A percentile compares a stretch with the other conserved stretches of the same genome.
Evolutionary conservation across 2,329 filamentous ascomycete species (phyloP).

Genomic region (Clonostachys chloroleuca): DNA sequence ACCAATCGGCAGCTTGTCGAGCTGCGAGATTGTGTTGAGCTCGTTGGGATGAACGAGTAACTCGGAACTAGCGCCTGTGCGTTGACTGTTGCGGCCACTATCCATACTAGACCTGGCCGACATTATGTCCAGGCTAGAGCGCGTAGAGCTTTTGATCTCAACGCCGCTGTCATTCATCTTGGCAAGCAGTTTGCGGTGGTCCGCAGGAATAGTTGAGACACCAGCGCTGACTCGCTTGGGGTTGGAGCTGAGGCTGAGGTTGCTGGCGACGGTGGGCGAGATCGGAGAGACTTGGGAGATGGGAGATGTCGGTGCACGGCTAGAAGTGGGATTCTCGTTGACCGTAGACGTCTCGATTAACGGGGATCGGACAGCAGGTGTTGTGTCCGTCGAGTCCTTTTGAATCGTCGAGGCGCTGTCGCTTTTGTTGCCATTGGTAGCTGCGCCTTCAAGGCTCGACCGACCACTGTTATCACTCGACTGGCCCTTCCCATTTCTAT

Average conservation of each 20-base stretch:
- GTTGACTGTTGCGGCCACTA: slow-evolving; percentile 23
- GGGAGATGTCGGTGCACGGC: not conserved
- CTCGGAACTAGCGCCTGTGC: slow-evolving; percentile 26
- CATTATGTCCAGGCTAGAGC: slow-evolving; percentile 20
- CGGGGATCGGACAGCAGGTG: too few species aligned
- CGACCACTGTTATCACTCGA: too few species aligned
- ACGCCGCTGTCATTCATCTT: slow-evolving; percentile 24
- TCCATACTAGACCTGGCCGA: slow-evolving; percentile 12
- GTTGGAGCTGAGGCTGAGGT: not conserved
- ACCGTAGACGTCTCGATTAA: too few species aligned
- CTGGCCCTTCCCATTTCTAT: too few species aligned
- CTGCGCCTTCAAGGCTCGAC: not conserved
- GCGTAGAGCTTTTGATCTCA: slow-evolving; percentile 18
- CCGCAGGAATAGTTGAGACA: not conserved
- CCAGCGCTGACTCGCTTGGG: slow-evolving; percentile 1
- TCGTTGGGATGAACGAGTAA: slow-evolving; percentile 32
- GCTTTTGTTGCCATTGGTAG: not conserved
- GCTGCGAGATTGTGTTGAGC: slow-evolving; percentile 29
- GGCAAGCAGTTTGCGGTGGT: slow-evolving; percentile 10
- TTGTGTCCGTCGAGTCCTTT: too few species aligned
- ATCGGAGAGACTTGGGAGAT: too few species aligned
- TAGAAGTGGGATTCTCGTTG: not conserved
- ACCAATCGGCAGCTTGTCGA: slow-evolving; percentile 27
- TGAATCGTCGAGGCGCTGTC: not conserved
- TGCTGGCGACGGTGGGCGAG: not conserved